Evolutionary conservation across 2,329 filamentous ascomycete genomes (phyloP).

Genomic region (Lasiodiplodia sp.): DNA sequence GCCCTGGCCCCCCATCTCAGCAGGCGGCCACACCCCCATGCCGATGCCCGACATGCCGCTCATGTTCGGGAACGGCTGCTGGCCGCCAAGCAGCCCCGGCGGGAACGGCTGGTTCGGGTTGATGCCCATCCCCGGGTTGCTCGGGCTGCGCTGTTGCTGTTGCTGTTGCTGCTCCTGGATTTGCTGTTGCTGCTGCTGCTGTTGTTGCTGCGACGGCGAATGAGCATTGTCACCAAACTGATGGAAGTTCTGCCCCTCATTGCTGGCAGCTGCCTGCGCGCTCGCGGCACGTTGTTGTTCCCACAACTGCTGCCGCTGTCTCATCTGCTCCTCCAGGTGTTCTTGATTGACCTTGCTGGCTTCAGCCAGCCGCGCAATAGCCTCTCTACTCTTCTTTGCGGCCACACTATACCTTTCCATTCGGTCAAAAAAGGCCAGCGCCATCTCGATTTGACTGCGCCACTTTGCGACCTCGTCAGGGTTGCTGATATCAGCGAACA

Average conservation of each 20-base stretch:
- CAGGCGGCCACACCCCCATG: conserved; percentile 33
- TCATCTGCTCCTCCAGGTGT: conserved; percentile 22
- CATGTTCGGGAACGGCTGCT: conserved; percentile 25
- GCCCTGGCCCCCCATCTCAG: conserved; percentile 9
- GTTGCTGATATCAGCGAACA: conserved; percentile 70
- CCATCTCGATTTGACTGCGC: conserved; percentile 50
- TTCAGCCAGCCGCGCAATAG: conserved; percentile 51
- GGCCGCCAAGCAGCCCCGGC: neutral
- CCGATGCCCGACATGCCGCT: conserved; percentile 34
- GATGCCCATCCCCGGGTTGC: conserved; percentile 20
- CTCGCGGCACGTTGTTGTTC: conserved; percentile 8
- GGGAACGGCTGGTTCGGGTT: conserved; percentile 18
- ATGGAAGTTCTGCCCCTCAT: conserved; percentile 3
- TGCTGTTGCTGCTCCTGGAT: neutral
- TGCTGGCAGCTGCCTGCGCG: neutral
- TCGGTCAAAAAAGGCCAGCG: conserved; percentile 52
- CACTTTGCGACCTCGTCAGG: conserved; percentile 51
- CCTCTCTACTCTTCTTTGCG: conserved; percentile 52
- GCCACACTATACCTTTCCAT: conserved; percentile 55
- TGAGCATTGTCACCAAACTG: conserved; percentile 2
- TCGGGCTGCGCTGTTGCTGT: conserved; percentile 28
- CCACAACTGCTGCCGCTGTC: conserved; percentile 11
- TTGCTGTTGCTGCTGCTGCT: conserved; percentile 27
- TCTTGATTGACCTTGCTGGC: conserved; percentile 43
- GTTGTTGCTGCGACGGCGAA: neutral